phyloP scores from a whole-genome alignment of 176 grass and related monocot species.

The Canna indica region DNA sequence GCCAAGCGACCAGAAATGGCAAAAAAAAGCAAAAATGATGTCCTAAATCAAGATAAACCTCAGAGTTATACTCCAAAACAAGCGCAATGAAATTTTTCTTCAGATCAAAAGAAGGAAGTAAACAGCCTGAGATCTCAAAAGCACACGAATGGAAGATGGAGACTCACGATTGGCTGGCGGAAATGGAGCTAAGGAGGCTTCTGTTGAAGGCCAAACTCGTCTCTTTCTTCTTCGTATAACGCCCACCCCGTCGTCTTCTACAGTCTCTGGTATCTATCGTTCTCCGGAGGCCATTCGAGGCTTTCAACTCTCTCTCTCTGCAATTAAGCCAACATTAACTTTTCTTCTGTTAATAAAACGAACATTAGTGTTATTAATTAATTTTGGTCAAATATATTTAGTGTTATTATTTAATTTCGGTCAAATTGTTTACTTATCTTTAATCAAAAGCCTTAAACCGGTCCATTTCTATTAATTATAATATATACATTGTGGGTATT shows the following conservation, averaged over 20 bases:
- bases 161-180: background rate
- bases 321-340: background rate
- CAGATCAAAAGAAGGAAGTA: background rate
- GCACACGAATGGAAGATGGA: background rate
- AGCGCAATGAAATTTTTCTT: background rate
- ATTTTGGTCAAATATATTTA: no score
- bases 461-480: no score
- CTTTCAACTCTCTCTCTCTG: background rate
- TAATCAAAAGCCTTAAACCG: no score
- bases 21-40: background rate
- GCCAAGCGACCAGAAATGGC: background rate
- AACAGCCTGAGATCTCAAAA: background rate
- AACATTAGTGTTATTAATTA: no score
- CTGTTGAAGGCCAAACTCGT: background rate
- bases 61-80: background rate
- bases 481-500: no score
- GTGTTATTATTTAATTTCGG: no score
- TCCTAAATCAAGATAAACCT: background rate
- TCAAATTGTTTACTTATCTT: no score
- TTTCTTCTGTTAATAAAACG: background rate
- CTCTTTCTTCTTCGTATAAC: background rate
- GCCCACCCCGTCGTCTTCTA: background rate
- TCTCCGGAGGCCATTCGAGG: background rate
- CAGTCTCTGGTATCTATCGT: background rate
- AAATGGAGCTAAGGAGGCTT: background rate